Evolutionary conservation across 1,284 basidiomycete genomes (phyloP), one percentile per base, ranked within the genome.

Genomic region (Stereum hirsutum): DNA sequence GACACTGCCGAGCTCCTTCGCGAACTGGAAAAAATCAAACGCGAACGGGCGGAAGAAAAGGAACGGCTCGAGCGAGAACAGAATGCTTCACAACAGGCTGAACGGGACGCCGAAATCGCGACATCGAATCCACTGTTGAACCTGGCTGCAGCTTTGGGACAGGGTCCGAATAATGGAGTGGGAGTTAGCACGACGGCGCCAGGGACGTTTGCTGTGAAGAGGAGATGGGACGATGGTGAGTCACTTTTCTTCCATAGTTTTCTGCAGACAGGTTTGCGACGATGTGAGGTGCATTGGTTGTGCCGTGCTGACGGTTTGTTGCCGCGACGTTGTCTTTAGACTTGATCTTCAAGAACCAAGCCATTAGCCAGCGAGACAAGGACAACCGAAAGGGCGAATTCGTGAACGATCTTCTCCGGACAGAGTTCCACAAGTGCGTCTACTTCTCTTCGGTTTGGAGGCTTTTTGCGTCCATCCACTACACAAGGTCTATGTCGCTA

Each of bases 331-430:
- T 14, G 44, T 46, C 37, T 49, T 14, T 32, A 89, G 89, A 97
- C 63, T 68, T 95, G 45, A 93, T 97, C 56, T 97, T 97, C 77
- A 96, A 96, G 69, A 96, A 96, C 60, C 93, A 97, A 63, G 89
- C 93, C 1, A 80, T 82, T 61, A 75, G 26, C 6, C 10, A 21
- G 31, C 34, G 73, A 39, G 75, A 75, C 49, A 89, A 84, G 61
- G 74, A 74, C 49, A 89, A 83, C 58, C 66, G 72, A 4, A 72
- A 74, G 52, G 82, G 84, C 10, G 82, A 87, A 49, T 96, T 97
- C 57, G 90, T 96, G 49, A 96, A 96, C 57, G 93, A 96, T 61
- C 68, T 96, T 41, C 62, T 96, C 48, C 74, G 93, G 57, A 92
- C 89, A 46, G 90, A 94, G 58, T 94, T 94, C 60, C 91, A 94